These are phyloP conservation scores for Parastagonospora avenae DNA, from an alignment of 2,329 filamentous ascomycete species.

Conservation along the genomic window DNA sequence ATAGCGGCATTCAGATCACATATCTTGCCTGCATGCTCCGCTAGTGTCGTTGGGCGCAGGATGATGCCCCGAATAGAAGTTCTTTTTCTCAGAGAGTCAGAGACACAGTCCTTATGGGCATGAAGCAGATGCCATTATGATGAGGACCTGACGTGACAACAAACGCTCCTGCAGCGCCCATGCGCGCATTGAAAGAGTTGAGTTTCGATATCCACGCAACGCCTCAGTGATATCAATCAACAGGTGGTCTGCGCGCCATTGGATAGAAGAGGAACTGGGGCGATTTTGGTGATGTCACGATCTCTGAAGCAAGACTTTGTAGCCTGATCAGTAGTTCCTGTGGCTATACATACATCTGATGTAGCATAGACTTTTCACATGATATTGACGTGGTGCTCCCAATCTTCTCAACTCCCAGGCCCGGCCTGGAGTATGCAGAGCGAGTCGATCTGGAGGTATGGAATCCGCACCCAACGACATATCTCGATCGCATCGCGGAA, in stretches of 20 bases:
- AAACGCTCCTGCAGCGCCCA: too few species aligned
- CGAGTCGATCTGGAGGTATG: conserved; percentile 12
- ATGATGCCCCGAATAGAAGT: too few species aligned
- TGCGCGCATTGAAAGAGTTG: too few species aligned
- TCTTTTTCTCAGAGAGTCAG: too few species aligned
- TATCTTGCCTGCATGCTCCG: too few species aligned
- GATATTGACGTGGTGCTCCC: conserved; percentile 1
- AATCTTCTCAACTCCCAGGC: not conserved
- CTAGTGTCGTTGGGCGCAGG: too few species aligned
- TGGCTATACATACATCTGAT: conserved; percentile 1
- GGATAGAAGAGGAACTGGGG: not conserved
- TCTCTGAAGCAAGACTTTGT: not conserved
- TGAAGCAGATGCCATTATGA: too few species aligned
- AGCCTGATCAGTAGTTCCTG: not conserved
- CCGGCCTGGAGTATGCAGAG: conserved; percentile 14
- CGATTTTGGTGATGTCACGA: not conserved
- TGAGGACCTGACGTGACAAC: too few species aligned
- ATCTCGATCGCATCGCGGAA: conserved; percentile 1
- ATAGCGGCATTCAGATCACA: too few species aligned
- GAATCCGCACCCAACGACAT: not conserved
- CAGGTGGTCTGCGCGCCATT: not conserved
- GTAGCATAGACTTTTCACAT: conserved; percentile 4
- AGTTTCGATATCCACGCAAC: too few species aligned
- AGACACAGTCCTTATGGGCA: too few species aligned
- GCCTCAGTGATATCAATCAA: too few species aligned